Evolutionary conservation across 257 asterid species (phyloP).

Genomic region (Nicotiana knightiana): DNA sequence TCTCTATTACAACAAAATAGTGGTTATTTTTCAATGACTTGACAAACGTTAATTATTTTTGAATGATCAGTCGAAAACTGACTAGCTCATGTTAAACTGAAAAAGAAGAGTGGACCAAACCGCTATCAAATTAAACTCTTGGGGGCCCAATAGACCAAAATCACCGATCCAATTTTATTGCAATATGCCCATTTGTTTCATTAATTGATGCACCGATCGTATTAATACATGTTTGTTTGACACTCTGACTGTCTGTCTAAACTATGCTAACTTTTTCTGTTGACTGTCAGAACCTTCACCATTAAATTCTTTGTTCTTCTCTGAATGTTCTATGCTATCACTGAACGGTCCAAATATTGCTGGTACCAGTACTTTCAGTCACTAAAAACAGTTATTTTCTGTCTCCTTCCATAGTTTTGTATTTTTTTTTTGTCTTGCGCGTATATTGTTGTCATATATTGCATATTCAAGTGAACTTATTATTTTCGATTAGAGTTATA

Average conservation of each 20-base stretch:
- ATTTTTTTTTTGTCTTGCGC: neutral
- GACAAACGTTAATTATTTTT: no score
- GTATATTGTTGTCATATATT: neutral
- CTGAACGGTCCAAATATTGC: neutral
- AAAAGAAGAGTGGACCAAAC: neutral
- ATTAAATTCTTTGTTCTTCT: neutral
- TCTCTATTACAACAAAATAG: no score
- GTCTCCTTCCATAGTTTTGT: neutral
- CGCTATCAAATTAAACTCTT: neutral
- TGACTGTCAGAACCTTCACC: conserved; percentile 14
- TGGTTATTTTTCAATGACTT: no score
- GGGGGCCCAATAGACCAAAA: conserved; percentile 8
- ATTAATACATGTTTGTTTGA: conserved; percentile 3
- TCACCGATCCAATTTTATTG: conserved; percentile 11
- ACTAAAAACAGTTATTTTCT: neutral
- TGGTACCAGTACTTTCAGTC: no score
- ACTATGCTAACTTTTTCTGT: neutral
- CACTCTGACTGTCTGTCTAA: neutral
- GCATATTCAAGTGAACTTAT: neutral
- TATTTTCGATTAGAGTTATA: neutral
- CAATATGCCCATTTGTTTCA: neutral
- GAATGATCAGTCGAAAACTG: no score
- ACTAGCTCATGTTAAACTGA: neutral
- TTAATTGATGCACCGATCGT: conserved; percentile 3
- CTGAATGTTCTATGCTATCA: neutral